Percentiles rank a stretch among this genome's conserved stretches.
Conservation (phyloP, 1,139 yeast genomes). For the Debaryomyces subglobosus region DNA sequence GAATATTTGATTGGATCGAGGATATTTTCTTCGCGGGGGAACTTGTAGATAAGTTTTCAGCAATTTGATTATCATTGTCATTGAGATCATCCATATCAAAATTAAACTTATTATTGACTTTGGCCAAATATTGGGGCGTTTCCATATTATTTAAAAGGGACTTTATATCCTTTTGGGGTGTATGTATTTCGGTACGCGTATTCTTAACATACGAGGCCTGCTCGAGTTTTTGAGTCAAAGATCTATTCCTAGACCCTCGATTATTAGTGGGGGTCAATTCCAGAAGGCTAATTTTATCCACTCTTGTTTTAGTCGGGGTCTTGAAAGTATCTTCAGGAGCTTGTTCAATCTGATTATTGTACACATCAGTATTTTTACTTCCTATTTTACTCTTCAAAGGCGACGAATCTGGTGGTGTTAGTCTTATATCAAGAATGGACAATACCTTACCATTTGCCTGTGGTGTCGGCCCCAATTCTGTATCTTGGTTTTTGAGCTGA, state of each 20-base stretch:
- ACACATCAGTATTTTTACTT: not conserved
- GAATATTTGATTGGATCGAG: slow-evolving; percentile 1
- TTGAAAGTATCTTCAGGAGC: slow-evolving; percentile 24
- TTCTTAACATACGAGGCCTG: slow-evolving; percentile 12
- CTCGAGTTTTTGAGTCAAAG: slow-evolving; percentile 13
- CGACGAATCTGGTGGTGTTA: slow-evolving; percentile 52
- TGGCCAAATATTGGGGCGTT: slow-evolving; percentile 41
- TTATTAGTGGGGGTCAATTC: slow-evolving; percentile 17
- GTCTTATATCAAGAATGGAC: slow-evolving; percentile 60
- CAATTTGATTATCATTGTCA: not conserved
- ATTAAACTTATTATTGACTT: slow-evolving; percentile 26
- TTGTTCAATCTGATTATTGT: not conserved
- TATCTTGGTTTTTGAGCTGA: slow-evolving; percentile 10
- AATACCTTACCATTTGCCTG: slow-evolving; percentile 70
- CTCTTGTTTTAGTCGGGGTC: slow-evolving; percentile 36
- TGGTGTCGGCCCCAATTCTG: slow-evolving; percentile 75
- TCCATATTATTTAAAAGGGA: slow-evolving; percentile 15
- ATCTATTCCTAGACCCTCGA: slow-evolving; percentile 6
- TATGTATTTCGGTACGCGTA: not conserved
- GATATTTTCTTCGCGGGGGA: not conserved
- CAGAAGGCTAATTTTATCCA: slow-evolving; percentile 14
- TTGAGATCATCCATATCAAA: slow-evolving; percentile 11
- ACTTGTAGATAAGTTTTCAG: not conserved
- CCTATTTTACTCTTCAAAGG: slow-evolving; percentile 31
- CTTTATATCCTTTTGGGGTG: slow-evolving; percentile 4